Evolutionary conservation across 2,329 filamentous ascomycete genomes (phyloP).

Genomic region (Epichloe sp.): DNA sequence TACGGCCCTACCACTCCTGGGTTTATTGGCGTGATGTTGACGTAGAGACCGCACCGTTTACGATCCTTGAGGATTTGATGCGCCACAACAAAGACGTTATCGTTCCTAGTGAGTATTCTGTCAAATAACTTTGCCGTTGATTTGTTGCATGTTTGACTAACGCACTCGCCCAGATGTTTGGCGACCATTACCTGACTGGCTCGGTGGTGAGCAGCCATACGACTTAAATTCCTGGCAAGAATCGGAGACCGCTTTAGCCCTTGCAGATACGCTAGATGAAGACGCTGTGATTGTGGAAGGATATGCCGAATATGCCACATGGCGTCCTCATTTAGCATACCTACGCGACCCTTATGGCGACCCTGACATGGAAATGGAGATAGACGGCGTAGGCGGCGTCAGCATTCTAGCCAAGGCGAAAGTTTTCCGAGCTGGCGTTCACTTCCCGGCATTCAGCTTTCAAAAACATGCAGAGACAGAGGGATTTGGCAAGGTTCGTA

Average conservation of each 20-base stretch:
- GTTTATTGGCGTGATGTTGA: conserved; percentile 99
- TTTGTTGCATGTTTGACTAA: conserved; percentile 11
- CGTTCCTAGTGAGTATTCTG: conserved; percentile 68
- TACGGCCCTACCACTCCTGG: conserved; percentile 94
- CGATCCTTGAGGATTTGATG: conserved; percentile 96
- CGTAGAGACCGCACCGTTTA: conserved; percentile 92
- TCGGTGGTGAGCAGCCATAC: conserved; percentile 95
- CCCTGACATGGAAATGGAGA: conserved; percentile 99
- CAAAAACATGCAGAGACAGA: conserved; percentile 98
- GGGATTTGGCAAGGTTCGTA: conserved; percentile 84
- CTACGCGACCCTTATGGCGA: conserved; percentile 93
- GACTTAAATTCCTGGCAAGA: conserved; percentile 99
- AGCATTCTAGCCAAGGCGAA: conserved; percentile 93
- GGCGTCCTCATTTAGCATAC: conserved; percentile 93
- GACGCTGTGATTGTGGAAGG: conserved; percentile 98
- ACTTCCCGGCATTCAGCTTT: conserved; percentile 97
- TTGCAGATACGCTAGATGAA: conserved; percentile 91
- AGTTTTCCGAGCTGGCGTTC: conserved; percentile 87
- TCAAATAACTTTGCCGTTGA: not conserved
- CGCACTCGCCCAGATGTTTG: conserved; percentile 60
- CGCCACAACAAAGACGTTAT: conserved; percentile 98
- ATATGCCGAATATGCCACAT: conserved; percentile 97
- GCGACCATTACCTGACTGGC: conserved; percentile 97
- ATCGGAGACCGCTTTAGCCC: conserved; percentile 84
- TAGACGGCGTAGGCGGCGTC: conserved; percentile 93